phyloP scores from a whole-genome alignment of 2,329 filamentous ascomycete genomes.

The Plenodomus lindquistii region DNA sequence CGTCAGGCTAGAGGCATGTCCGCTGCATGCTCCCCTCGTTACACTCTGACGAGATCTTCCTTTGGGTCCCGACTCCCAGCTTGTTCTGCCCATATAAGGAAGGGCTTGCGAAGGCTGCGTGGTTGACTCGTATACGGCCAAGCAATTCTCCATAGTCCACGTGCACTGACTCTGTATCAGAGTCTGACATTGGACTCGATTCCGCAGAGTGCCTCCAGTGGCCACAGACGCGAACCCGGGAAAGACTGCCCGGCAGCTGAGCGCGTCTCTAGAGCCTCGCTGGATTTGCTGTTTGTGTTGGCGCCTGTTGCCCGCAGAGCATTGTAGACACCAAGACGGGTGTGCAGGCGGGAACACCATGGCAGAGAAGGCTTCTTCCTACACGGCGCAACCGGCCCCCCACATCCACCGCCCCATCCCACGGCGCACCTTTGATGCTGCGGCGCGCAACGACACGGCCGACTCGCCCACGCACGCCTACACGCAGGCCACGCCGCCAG shows the following conservation, averaged over 20 bases:
- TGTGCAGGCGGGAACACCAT: conserved; percentile 15
- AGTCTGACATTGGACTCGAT: conserved; percentile 23
- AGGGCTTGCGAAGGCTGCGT: conserved; percentile 20
- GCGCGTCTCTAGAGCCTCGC: no score
- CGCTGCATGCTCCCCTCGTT: conserved; percentile 11
- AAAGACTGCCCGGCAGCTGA: background rate
- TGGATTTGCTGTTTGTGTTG: background rate
- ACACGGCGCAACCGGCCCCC: conserved; percentile 20
- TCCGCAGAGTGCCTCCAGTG: conserved; percentile 10
- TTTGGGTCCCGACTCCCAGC: conserved; percentile 6
- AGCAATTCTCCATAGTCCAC: conserved; percentile 22
- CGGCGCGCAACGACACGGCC: conserved; percentile 20
- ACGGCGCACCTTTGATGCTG: conserved; percentile 38
- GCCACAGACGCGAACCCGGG: background rate
- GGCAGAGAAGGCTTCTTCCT: conserved; percentile 35
- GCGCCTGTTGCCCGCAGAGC: background rate
- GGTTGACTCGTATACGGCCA: conserved; percentile 16
- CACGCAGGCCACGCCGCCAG: conserved; percentile 21
- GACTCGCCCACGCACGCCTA: conserved; percentile 34
- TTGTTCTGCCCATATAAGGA: conserved; percentile 28
- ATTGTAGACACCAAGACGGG: background rate
- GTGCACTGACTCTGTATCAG: conserved; percentile 26
- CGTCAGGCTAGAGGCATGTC: conserved; percentile 7
- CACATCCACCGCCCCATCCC: conserved; percentile 46
- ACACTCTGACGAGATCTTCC: conserved; percentile 3